A percentile compares a stretch with the other conserved stretches of the same genome.
phyloP scores from a whole-genome alignment of 225 moss, liverwort and hornwort genomes.

The Pleurozium schreberi region DNA sequence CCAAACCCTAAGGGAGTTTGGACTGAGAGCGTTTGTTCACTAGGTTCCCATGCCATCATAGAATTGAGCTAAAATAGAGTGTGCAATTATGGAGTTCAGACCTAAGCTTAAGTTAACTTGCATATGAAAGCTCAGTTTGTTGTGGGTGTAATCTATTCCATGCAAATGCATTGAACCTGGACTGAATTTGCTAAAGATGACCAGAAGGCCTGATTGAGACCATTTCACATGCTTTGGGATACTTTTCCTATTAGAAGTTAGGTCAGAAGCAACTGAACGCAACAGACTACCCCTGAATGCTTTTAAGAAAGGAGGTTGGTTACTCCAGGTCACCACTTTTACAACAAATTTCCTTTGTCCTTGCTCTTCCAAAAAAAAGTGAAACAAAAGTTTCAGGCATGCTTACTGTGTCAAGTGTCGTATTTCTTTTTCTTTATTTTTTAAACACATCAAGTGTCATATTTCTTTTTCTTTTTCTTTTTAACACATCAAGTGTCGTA shows the following conservation, averaged over 20 bases:
- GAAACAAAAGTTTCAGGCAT: too few species aligned
- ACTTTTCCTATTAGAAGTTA: not conserved
- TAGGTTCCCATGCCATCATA: too few species aligned
- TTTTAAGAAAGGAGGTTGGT: not conserved
- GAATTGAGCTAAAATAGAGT: too few species aligned
- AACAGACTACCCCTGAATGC: not conserved
- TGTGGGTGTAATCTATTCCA: too few species aligned
- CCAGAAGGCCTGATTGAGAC: not conserved
- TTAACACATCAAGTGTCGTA: too few species aligned
- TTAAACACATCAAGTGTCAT: too few species aligned
- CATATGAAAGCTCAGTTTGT: too few species aligned
- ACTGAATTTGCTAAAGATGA: not conserved
- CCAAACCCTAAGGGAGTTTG: not conserved
- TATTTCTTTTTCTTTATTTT: too few species aligned
- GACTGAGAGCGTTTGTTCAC: not conserved
- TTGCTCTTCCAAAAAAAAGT: not conserved
- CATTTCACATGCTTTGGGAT: not conserved
- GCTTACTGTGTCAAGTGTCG: too few species aligned
- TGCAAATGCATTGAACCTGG: slow-evolving; percentile 1
- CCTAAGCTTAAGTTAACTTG: too few species aligned
- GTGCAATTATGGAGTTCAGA: not conserved
- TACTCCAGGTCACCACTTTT: not conserved
- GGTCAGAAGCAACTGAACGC: not conserved
- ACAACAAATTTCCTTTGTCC: not conserved
- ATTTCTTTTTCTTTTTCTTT: too few species aligned